Base-by-base conservation (phyloP, 768 basidiomycete genomes). In the Lentinula guzmanii region DNA sequence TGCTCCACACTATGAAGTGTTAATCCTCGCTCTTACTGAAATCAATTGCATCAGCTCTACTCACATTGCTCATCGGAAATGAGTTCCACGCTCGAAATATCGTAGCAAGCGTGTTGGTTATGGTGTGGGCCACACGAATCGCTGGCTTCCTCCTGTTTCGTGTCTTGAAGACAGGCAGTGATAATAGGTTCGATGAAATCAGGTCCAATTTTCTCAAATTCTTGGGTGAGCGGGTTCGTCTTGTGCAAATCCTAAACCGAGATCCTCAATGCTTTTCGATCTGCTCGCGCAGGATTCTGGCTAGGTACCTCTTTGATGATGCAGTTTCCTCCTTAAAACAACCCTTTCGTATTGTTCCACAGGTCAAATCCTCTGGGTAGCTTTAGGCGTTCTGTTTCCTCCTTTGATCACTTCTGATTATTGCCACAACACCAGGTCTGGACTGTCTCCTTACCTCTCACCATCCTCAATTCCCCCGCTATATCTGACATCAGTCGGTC, bases 171-270 rank as follows among this genome's bases (percentile, higher is more conserved):
- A 84, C 77, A 7, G 87, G 87, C 1, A 83, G 80, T 65, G 87
- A 90, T 65, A 77, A 75, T 3, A 80, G 87, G 1, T 89, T 89
- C 67, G 86, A 90, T 65, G 79, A 84, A 16, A 87, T 89, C 57
- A 75, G 87, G 5, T 77, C 77, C 1, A 78, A 84, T 70, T 88
- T 89, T 70, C 82, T 83, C 74, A 85, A 83, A 65, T 88, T 88
- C 66, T 71, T 85, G 6, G 82, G 82, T 78, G 52, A 11, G 75
- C 67, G 46, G 33, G 39, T 31, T 28, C 21, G 24, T 9, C 7
- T 9, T 46, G 43, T 52, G 5, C 7, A 43, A 28, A 39, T 39
- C 18, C 37, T 13, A 11, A n/a, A 8, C 45, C 62, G n/a, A 21
- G 18, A 13, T 34, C 33, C 24, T 24, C 45, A 10, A 59, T 50